Percentiles rank a stretch among this genome's conserved stretches.
Evolutionary conservation across 345 rosid genomes (phyloP).

Genomic region (Aquilaria yunnanensis): DNA sequence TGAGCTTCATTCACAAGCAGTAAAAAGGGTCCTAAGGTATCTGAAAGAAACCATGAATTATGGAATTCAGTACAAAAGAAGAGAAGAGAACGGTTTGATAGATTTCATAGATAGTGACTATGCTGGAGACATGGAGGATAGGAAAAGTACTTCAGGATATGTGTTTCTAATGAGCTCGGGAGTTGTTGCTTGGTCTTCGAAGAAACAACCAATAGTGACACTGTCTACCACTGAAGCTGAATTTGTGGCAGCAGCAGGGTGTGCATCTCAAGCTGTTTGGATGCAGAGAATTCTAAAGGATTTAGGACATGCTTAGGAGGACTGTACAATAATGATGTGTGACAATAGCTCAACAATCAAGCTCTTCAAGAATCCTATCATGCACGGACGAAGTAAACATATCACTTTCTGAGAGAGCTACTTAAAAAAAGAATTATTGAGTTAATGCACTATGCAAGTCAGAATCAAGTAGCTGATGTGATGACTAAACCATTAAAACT

Average conservation of each 20-base stretch:
- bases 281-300: not conserved
- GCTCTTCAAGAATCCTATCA: not conserved
- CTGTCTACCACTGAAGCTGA: constrained; percentile 1
- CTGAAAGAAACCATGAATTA: not conserved
- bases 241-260: not conserved
- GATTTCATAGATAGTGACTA: not conserved
- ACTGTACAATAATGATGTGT: not conserved
- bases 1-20: not conserved
- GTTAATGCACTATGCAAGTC: not conserved
- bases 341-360: not conserved
- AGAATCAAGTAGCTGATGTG: not conserved
- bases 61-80: not conserved
- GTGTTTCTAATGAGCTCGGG: not conserved
- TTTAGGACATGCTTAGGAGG: not conserved
- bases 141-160: not conserved
- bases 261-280: constrained; percentile 1
- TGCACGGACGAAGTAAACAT: not conserved
- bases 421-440: not conserved
- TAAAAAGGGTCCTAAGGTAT: not conserved
- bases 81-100: not conserved
- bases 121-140: not conserved
- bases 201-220: not conserved
- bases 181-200: not conserved
- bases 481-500: constrained; percentile 7
- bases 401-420: not conserved